Percentiles rank a stretch among this genome's conserved stretches.
Evolutionary conservation across 768 basidiomycete genomes (phyloP).

Genomic region (Royoungia palumana): DNA sequence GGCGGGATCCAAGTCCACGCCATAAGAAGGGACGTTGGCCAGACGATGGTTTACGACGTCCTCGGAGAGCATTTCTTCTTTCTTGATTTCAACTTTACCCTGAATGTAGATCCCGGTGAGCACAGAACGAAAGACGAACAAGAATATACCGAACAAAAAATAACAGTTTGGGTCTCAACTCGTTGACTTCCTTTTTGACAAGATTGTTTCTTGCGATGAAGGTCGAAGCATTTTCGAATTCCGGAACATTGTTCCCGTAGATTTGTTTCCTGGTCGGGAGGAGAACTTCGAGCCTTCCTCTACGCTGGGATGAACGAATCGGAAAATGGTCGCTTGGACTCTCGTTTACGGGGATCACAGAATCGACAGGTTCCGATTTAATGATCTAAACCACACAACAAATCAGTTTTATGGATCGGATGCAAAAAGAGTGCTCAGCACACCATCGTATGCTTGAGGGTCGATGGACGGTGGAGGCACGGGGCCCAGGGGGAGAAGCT

Average conservation of each 20-base stretch:
- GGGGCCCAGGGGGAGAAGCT: too few species aligned
- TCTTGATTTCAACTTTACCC: constrained; percentile 13
- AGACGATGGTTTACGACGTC: constrained; percentile 16
- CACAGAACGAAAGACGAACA: too few species aligned
- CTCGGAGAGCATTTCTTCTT: constrained; percentile 22
- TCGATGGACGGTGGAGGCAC: too few species aligned
- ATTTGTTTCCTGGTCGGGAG: constrained; percentile 12
- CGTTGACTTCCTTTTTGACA: too few species aligned
- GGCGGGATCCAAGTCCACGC: constrained; percentile 11
- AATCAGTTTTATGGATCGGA: background rate
- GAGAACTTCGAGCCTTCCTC: constrained; percentile 4
- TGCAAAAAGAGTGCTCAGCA: too few species aligned
- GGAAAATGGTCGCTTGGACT: background rate
- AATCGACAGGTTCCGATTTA: constrained; percentile 10
- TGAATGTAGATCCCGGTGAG: background rate
- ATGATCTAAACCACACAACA: constrained; percentile 1
- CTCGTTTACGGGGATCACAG: background rate
- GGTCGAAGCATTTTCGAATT: constrained; percentile 5
- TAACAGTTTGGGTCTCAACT: too few species aligned
- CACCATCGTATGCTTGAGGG: too few species aligned
- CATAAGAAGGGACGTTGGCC: background rate
- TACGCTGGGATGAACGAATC: background rate
- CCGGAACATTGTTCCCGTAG: constrained; percentile 3
- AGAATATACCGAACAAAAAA: too few species aligned
- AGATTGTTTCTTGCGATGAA: constrained; percentile 6